phyloP scores from a whole-genome alignment of 1,284 basidiomycete genomes.

The Sparassis latifolia region DNA sequence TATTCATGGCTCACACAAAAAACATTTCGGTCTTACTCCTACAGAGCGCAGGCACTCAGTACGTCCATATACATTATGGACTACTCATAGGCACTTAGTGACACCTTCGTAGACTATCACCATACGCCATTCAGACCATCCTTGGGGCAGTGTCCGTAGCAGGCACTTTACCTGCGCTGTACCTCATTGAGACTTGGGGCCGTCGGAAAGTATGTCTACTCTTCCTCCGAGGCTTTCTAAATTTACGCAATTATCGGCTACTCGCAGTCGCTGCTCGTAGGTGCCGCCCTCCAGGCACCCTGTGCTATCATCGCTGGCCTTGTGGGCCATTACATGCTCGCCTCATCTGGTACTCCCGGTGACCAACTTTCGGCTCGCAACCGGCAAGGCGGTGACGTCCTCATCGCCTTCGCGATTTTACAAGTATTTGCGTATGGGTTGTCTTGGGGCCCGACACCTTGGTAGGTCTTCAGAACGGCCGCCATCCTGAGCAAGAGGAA shows the following conservation, averaged over 20 bases:
- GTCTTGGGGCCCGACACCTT: constrained; percentile 67
- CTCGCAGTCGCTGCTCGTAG: constrained; percentile 55
- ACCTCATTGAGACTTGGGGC: constrained; percentile 62
- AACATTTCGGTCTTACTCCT: not conserved
- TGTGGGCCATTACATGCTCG: constrained; percentile 64
- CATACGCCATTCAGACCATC: constrained; percentile 70
- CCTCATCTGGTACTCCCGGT: constrained; percentile 41
- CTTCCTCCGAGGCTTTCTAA: no score
- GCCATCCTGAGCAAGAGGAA: no score
- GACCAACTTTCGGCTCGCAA: constrained; percentile 46
- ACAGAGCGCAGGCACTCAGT: constrained; percentile 58
- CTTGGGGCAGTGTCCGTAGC: constrained; percentile 64
- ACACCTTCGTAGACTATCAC: constrained; percentile 38
- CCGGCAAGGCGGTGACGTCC: constrained; percentile 52
- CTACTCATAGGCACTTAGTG: not conserved
- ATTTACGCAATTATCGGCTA: no score
- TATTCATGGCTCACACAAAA: not conserved
- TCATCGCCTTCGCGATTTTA: constrained; percentile 72
- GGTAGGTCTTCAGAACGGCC: constrained; percentile 5
- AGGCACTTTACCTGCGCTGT: constrained; percentile 58
- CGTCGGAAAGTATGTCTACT: constrained; percentile 43
- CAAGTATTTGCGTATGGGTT: constrained; percentile 69
- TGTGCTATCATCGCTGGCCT: constrained; percentile 66
- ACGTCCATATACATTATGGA: constrained; percentile 18
- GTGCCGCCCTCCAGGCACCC: constrained; percentile 53